Evolutionary conservation across 352 stramenopile genomes (phyloP).

Genomic region (Albugo candida): DNA sequence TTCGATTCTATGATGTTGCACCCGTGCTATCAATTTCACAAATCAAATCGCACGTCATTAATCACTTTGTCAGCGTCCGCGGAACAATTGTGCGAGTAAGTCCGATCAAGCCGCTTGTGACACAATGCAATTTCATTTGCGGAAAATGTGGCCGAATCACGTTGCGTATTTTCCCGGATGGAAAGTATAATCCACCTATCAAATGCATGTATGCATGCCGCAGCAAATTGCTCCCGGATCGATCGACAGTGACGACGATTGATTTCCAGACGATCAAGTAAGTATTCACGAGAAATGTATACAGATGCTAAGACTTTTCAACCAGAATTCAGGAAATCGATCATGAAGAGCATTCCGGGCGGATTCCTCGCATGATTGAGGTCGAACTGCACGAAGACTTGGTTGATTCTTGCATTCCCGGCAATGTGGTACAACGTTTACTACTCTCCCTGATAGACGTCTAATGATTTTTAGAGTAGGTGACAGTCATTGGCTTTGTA

Average conservation of each 20-base stretch:
- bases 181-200: conserved; percentile 53
- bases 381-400: conserved; percentile 83
- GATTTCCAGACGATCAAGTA: conserved; percentile 83
- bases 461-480: conserved; percentile 3
- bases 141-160: conserved; percentile 59
- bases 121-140: conserved; percentile 75
- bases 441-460: too few species aligned
- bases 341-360: conserved; percentile 64
- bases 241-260: conserved; percentile 70
- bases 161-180: conserved; percentile 45
- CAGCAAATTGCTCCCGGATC: conserved; percentile 53
- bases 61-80: conserved; percentile 54
- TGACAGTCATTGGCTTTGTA: conserved; percentile 87
- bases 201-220: conserved; percentile 46
- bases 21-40: conserved; percentile 38
- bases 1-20: conserved; percentile 45
- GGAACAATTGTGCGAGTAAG: conserved; percentile 68
- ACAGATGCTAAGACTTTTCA: conserved; percentile 15
- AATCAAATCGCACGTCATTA: conserved; percentile 56
- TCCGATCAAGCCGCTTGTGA: conserved; percentile 70
- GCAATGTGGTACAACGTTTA: conserved; percentile 83
- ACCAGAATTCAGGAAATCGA: conserved; percentile 80
- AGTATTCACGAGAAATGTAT: conserved; percentile 32
- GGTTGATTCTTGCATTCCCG: conserved; percentile 89
- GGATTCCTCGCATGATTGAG: conserved; percentile 76